Base-by-base conservation (phyloP, 805 yeast species). In the Candida suzukii region DNA sequence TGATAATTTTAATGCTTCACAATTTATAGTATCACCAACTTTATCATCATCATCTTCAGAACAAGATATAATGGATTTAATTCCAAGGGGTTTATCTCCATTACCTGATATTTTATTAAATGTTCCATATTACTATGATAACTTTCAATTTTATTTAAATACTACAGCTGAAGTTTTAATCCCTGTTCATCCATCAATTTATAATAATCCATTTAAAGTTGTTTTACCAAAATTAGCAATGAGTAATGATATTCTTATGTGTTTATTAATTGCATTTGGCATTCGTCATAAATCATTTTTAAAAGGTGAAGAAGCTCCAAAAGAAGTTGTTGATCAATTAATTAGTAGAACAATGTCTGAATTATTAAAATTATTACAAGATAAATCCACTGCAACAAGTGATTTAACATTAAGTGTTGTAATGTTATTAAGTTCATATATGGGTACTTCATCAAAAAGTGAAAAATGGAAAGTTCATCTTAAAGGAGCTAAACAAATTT, bases 141-240 rank as follows among this genome's bases (percentile, higher is more conserved):
- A 79, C 18, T 77, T 83, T 60, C 78, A 78, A 46, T 79, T 79
- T 46, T 85, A 75, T 67, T 60, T 77, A 9, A 67, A 76, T 39
- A 73, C 75, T 13, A 82, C 86, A 0, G 74, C 90, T 2, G 68
- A 68, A 29, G 63, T 71, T 21, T 65, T 83, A 17, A 85, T 80
- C 6, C 88, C 90, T 0, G 79, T 84, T 0, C 86, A 86, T 10
- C 64, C 73, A 3, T 54, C 65, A 8, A 51, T 71, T 2, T 80
- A 79, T 50, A 76, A 74, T 14, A 80, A 82, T 49, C 95, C 95
- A 0, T 83, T 83, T 61, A 71, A 72, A 45, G 70, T 70, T 12
- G 63, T 81, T 8, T 58, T 85, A 12, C 91, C 93, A 0, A 74
- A 73, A 49, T 68, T 84, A 71, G 88, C 91, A 1, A 64, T 79